A percentile compares a stretch with the other conserved stretches of the same genome.
phyloP scores from a whole-genome alignment of 2,329 filamentous ascomycete genomes.

The Aspergillus sp. region DNA sequence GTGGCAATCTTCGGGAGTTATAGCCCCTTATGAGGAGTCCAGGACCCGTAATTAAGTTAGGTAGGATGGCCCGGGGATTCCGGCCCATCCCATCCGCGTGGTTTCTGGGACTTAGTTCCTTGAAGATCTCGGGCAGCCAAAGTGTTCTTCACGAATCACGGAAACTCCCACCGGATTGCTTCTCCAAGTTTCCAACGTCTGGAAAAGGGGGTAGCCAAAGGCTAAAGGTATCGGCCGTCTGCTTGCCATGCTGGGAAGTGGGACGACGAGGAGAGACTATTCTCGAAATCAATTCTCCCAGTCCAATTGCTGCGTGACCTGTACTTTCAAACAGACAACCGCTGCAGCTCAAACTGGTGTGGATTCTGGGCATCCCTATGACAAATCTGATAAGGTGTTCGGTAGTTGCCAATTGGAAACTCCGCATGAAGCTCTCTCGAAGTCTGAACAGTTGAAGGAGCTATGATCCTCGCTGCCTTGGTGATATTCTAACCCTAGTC shows the following conservation, averaged over 20 bases:
- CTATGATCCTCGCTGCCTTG: too few species aligned
- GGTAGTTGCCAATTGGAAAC: too few species aligned
- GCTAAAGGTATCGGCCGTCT: background rate
- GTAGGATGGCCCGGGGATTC: background rate
- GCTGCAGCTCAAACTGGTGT: background rate
- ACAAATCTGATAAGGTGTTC: conserved; percentile 4
- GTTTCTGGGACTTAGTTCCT: conserved; percentile 3
- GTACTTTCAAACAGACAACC: background rate
- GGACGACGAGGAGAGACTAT: background rate
- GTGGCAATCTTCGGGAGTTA: background rate
- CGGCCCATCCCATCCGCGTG: conserved; percentile 9
- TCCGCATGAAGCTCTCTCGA: too few species aligned
- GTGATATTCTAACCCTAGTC: too few species aligned
- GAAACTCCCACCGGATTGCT: background rate
- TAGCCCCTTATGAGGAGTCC: background rate
- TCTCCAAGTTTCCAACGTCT: background rate
- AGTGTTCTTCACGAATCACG: background rate
- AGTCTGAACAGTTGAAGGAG: too few species aligned
- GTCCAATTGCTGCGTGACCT: background rate
- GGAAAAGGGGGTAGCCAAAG: background rate
- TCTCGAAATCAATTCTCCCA: background rate
- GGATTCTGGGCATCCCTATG: background rate
- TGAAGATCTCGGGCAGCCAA: background rate
- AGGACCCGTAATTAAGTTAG: conserved; percentile 2
- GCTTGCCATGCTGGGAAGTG: background rate